These are phyloP conservation scores for Sclerotinia glacialis DNA, from an alignment of 2,329 filamentous ascomycete genomes.

Conservation along the genomic window DNA sequence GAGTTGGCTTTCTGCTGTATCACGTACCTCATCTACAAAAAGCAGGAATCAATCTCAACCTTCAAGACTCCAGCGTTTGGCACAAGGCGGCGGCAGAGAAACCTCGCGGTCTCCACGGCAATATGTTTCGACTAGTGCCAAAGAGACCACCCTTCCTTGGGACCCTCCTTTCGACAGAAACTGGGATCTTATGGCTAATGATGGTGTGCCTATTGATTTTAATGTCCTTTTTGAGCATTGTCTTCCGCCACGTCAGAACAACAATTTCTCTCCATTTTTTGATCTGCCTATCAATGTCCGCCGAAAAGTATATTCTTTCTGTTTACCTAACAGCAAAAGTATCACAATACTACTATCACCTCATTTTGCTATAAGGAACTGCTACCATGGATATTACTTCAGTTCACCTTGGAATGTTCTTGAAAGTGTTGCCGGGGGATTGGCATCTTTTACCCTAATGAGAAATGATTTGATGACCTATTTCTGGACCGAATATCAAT, in stretches of 20 bases:
- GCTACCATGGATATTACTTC: slow-evolving; percentile 33
- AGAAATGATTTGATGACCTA: slow-evolving; percentile 37
- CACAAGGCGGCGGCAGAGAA: background rate
- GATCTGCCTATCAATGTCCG: slow-evolving; percentile 28
- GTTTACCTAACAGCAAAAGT: slow-evolving; percentile 28
- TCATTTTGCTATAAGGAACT: slow-evolving; percentile 31
- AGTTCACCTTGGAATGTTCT: slow-evolving; percentile 34
- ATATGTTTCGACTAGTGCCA: background rate
- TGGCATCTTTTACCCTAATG: slow-evolving; percentile 28
- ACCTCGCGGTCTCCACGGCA: background rate
- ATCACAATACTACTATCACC: slow-evolving; percentile 34
- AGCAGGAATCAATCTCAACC: background rate
- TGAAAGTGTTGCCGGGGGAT: slow-evolving; percentile 28
- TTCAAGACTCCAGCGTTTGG: background rate
- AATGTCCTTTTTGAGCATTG: slow-evolving; percentile 8
- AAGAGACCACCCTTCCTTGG: slow-evolving; percentile 15
- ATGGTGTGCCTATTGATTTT: background rate
- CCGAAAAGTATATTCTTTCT: slow-evolving; percentile 33
- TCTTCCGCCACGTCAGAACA: background rate
- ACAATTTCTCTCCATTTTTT: slow-evolving; percentile 24
- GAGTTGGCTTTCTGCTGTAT: slow-evolving; percentile 8
- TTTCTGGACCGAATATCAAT: slow-evolving; percentile 38
- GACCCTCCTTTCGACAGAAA: slow-evolving; percentile 24
- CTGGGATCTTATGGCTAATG: slow-evolving; percentile 24
- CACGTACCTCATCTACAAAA: slow-evolving; percentile 12